A percentile compares a stretch with the other conserved stretches of the same genome.
phyloP scores from a whole-genome alignment of 306 rosid genomes.

The Abrus precatorius region DNA sequence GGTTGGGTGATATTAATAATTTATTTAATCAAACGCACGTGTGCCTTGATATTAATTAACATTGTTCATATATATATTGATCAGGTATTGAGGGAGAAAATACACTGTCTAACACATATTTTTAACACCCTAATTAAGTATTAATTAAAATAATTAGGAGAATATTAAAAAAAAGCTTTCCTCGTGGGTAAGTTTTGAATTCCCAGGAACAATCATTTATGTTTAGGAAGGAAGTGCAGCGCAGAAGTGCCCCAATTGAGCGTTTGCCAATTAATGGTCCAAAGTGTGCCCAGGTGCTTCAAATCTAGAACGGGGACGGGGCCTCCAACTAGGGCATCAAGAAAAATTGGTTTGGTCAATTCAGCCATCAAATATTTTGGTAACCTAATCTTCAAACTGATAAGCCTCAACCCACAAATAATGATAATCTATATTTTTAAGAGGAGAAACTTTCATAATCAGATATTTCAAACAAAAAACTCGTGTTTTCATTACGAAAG shows the following conservation, averaged over 20 bases:
- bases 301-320: neutral
- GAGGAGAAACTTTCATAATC: neutral
- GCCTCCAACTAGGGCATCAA: neutral
- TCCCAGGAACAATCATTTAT: conserved; percentile 11
- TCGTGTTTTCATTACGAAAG: neutral
- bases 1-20: neutral
- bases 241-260: conserved; percentile 13
- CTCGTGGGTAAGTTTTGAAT: conserved; percentile 6
- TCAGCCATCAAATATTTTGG: conserved; percentile 7
- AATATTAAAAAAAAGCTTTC: too few relatives aligned
- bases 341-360: neutral
- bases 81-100: neutral
- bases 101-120: neutral
- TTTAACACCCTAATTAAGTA: too few relatives aligned
- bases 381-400: conserved; percentile 2
- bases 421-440: neutral
- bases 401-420: neutral
- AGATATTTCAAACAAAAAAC: neutral
- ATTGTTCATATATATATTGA: conserved; percentile 9
- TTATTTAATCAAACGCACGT: neutral
- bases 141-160: too few relatives aligned
- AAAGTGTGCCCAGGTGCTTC: conserved; percentile 6
- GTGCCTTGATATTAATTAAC: neutral
- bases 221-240: neutral
- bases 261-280: neutral